Evolutionary conservation across 306 rosid genomes (phyloP).

Genomic region (Lagenaria siceraria): DNA sequence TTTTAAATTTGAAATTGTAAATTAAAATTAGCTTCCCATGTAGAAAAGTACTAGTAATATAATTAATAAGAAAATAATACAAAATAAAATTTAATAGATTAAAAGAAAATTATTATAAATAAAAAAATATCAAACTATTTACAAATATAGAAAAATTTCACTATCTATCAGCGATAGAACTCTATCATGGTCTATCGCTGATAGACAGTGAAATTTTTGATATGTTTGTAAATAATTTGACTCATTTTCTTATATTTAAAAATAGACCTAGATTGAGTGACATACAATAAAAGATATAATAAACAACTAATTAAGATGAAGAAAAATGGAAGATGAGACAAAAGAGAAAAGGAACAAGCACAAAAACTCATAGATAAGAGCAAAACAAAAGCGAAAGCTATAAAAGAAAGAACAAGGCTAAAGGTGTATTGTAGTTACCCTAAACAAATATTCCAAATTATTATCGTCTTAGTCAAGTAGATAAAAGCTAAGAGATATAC

Average conservation of each 20-base stretch:
- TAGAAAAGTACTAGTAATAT: neutral
- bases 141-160: too few relatives aligned
- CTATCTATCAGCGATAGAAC: too few relatives aligned
- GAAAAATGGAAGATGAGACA: neutral
- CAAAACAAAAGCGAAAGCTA: neutral
- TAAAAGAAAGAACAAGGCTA: neutral
- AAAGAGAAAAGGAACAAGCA: too few relatives aligned
- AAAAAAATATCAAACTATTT: too few relatives aligned
- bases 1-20: neutral
- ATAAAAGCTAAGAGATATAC: neutral
- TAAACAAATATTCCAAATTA: neutral
- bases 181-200: too few relatives aligned
- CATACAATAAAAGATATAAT: neutral
- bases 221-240: too few relatives aligned
- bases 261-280: too few relatives aligned
- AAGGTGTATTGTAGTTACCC: neutral
- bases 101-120: too few relatives aligned
- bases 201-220: too few relatives aligned
- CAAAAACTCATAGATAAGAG: neutral
- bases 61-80: neutral
- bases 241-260: too few relatives aligned
- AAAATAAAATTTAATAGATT: neutral
- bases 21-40: neutral
- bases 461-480: neutral
- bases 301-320: neutral